Percentiles rank a stretch among this genome's conserved stretches.
These are phyloP conservation scores for Xylariales sp. DNA, from an alignment of 2,329 filamentous ascomycete genomes.

Conservation along the genomic window DNA sequence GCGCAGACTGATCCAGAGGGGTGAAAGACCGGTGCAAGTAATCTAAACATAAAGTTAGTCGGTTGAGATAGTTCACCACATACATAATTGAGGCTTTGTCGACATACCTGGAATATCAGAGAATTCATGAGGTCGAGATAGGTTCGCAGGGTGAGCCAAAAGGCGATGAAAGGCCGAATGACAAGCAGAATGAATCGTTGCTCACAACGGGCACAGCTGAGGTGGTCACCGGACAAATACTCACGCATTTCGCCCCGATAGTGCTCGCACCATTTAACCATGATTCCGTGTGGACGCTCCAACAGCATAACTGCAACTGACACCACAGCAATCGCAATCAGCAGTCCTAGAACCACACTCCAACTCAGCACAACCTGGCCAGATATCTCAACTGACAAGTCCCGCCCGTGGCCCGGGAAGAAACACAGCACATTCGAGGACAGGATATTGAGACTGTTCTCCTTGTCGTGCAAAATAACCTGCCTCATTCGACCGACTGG, in stretches of 20 bases:
- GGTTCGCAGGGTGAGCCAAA: slow-evolving; percentile 19
- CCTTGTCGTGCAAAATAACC: slow-evolving; percentile 10
- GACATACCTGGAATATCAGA: slow-evolving; percentile 12
- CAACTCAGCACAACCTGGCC: slow-evolving; percentile 7
- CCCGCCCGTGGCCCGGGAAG: slow-evolving; percentile 12
- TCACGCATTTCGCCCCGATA: slow-evolving; percentile 17
- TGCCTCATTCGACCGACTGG: slow-evolving; percentile 16
- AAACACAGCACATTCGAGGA: slow-evolving; percentile 17
- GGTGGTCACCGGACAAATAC: slow-evolving; percentile 12
- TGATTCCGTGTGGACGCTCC: slow-evolving; percentile 12
- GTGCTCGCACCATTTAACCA: slow-evolving; percentile 16
- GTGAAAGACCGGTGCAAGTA: not conserved
- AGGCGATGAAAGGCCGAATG: slow-evolving; percentile 16
- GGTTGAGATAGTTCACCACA: not conserved
- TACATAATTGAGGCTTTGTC: not conserved
- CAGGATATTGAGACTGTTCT: slow-evolving; percentile 11
- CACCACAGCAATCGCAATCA: slow-evolving; percentile 10
- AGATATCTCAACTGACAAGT: slow-evolving; percentile 1
- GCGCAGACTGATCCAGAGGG: not conserved
- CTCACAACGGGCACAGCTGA: slow-evolving; percentile 20
- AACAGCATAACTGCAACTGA: slow-evolving; percentile 2
- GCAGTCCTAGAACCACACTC: slow-evolving; percentile 8
- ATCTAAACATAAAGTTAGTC: not conserved
- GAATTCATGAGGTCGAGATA: slow-evolving; percentile 18
- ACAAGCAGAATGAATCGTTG: slow-evolving; percentile 18